These are phyloP conservation scores for Malus domestica DNA, from an alignment of 306 rosid species.

Conservation along the genomic window DNA sequence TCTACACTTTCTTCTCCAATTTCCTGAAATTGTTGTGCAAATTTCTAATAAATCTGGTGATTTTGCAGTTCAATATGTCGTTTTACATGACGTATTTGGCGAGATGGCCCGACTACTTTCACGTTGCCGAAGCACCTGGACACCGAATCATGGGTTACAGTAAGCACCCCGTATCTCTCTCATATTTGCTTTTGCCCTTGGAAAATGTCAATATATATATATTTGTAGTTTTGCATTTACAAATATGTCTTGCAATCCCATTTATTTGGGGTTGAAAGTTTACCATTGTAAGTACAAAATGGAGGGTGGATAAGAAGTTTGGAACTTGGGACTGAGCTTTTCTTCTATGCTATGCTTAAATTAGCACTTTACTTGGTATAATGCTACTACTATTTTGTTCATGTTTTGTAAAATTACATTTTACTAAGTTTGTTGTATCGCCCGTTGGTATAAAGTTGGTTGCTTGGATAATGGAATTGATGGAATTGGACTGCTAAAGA, in stretches of 20 bases:
- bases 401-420: not conserved
- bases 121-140: constrained; percentile 81
- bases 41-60: not conserved
- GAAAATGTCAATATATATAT: too few species aligned
- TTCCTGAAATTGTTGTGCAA: not conserved
- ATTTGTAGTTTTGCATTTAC: not conserved
- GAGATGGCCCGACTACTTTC: constrained; percentile 96
- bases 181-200: not conserved
- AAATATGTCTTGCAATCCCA: not conserved
- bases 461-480: not conserved
- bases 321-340: not conserved
- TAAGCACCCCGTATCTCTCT: constrained; percentile 25
- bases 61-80: constrained; percentile 85
- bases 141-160: constrained; percentile 91
- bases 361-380: not conserved
- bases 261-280: not conserved
- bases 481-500: too few species aligned
- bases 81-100: constrained; percentile 97
- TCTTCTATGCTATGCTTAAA: not conserved
- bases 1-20: not conserved
- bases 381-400: not conserved
- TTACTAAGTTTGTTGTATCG: not conserved
- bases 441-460: not conserved
- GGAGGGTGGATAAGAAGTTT: not conserved
- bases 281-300: not conserved